Conservation (phyloP, 495 filamentous ascomycete genomes). For the Aspergillus affinis region DNA sequence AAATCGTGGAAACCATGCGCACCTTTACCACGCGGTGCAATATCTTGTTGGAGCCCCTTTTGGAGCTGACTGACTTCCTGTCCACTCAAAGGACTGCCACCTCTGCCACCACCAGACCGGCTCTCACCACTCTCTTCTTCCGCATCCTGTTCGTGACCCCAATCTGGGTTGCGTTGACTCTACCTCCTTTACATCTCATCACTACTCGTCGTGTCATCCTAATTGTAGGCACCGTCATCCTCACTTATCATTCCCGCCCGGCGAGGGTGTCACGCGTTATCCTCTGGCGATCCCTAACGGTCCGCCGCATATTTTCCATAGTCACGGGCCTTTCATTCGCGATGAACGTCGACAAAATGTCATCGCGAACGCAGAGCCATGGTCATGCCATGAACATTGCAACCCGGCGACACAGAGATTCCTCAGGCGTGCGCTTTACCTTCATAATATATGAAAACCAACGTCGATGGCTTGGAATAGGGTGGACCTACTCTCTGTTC, state of each 20-base stretch:
- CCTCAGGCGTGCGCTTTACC: constrained; percentile 85
- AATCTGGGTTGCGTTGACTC: constrained; percentile 77
- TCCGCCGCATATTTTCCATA: constrained; percentile 64
- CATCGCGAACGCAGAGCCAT: constrained; percentile 38
- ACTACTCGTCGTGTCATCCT: constrained; percentile 83
- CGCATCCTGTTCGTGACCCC: constrained; percentile 86
- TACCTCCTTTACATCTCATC: constrained; percentile 80
- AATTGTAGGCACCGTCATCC: constrained; percentile 71
- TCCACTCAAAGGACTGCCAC: constrained; percentile 90
- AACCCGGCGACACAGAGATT: constrained; percentile 53
- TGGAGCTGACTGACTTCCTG: constrained; percentile 87
- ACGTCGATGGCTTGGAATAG: constrained; percentile 88
- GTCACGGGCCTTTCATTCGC: constrained; percentile 80
- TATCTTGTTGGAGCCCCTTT: constrained; percentile 82
- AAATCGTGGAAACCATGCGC: constrained; percentile 90
- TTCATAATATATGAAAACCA: constrained; percentile 98
- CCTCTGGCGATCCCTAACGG: constrained; percentile 78
- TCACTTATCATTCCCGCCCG: constrained; percentile 90
- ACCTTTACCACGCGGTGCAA: constrained; percentile 88
- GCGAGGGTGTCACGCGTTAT: constrained; percentile 82
- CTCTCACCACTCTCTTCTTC: constrained; percentile 84
- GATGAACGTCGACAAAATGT: constrained; percentile 28
- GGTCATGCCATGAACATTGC: constrained; percentile 47
- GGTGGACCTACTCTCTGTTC: constrained; percentile 90
- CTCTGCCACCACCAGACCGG: constrained; percentile 87